These are phyloP conservation scores for Phytophthora crassamura DNA, from an alignment of 352 stramenopile genomes.

Conservation along the genomic window DNA sequence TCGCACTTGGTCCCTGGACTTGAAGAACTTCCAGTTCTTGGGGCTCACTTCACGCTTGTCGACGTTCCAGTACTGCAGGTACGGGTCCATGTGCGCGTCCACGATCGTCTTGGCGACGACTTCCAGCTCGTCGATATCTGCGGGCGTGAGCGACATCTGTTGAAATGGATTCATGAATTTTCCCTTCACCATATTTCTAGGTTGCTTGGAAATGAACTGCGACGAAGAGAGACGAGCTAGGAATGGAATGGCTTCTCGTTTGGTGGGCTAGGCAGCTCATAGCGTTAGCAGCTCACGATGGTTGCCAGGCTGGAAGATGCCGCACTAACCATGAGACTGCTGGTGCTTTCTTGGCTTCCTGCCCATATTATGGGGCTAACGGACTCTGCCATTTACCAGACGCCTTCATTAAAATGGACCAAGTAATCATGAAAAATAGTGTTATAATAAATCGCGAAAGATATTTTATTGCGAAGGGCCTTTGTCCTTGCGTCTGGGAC, in stretches of 20 bases:
- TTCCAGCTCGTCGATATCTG: constrained; percentile 29
- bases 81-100: constrained; percentile 35
- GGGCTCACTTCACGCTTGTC: constrained; percentile 34
- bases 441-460: no score
- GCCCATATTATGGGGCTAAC: constrained; percentile 1
- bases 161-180: constrained; percentile 33
- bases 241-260: constrained; percentile 5
- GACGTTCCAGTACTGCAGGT: constrained; percentile 31
- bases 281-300: neutral
- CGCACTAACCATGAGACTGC: constrained; percentile 2
- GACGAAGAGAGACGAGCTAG: constrained; percentile 2
- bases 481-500: neutral
- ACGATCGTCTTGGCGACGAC: constrained; percentile 25
- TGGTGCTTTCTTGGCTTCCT: no score
- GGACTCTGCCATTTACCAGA: constrained; percentile 18
- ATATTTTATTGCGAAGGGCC: constrained; percentile 23
- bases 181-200: constrained; percentile 12
- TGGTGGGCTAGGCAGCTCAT: constrained; percentile 1
- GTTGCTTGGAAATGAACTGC: neutral
- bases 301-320: constrained; percentile 21
- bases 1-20: constrained; percentile 24
- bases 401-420: no score
- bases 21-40: constrained; percentile 36
- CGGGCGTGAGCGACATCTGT: constrained; percentile 18
- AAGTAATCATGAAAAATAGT: no score